phyloP scores from a whole-genome alignment of 768 basidiomycete species.

The Kwoniella shandongensis region DNA sequence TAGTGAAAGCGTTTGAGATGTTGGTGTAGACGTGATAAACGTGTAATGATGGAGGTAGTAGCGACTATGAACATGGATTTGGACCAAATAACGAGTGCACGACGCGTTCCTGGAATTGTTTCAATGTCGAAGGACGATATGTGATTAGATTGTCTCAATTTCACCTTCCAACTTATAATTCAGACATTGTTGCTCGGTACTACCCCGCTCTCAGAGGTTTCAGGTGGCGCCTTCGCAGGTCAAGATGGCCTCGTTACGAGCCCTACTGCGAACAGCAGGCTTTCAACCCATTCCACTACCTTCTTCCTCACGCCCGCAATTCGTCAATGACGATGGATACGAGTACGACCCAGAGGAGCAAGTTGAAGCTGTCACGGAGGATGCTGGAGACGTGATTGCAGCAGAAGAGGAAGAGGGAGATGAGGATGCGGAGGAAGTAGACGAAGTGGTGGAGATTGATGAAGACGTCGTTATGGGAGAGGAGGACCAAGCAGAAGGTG shows the following conservation, averaged over 20 bases:
- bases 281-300: conserved; percentile 28
- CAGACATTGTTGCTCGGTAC: neutral
- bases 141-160: neutral
- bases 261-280: conserved; percentile 15
- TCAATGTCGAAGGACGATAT: neutral
- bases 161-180: neutral
- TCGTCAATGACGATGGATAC: conserved; percentile 31
- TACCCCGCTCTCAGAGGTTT: too few relatives aligned
- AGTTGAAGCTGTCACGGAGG: conserved; percentile 4
- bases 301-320: conserved; percentile 27
- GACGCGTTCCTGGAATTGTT: conserved; percentile 14
- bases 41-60: neutral
- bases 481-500: conserved; percentile 14
- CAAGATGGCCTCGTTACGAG: conserved; percentile 3
- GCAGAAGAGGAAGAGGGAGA: conserved; percentile 9
- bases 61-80: too few relatives aligned
- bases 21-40: neutral
- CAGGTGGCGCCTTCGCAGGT: too few relatives aligned
- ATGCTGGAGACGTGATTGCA: conserved; percentile 4
- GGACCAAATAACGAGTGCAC: neutral
- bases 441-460: conserved; percentile 26
- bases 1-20: neutral
- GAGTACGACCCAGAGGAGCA: conserved; percentile 16
- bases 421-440: conserved; percentile 14
- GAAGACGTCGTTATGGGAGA: conserved; percentile 35